Percentiles rank a stretch among this genome's conserved stretches.
Conservation (phyloP, 495 filamentous ascomycete genomes). For the Alectoria sarmentosa region DNA sequence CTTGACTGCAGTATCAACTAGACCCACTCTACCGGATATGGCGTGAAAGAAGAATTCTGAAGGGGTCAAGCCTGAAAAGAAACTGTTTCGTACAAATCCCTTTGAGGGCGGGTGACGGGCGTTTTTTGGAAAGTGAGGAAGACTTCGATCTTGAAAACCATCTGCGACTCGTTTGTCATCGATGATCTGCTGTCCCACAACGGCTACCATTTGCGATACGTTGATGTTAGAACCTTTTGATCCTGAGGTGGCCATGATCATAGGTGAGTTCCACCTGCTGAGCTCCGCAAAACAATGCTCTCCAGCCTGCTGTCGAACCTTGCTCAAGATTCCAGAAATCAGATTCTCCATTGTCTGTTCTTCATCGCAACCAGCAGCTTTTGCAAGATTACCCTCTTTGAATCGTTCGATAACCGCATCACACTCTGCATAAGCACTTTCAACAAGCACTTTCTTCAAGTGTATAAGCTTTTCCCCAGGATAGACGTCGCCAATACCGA, state of each 20-base stretch:
- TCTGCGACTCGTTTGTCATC: conserved; percentile 86
- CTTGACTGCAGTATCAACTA: conserved; percentile 99
- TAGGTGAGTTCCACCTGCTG: conserved; percentile 83
- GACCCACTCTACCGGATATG: conserved; percentile 94
- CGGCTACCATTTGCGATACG: conserved; percentile 97
- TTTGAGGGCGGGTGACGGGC: conserved; percentile 85
- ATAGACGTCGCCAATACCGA: conserved; percentile 90
- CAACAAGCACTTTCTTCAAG: conserved; percentile 68
- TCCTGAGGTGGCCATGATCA: conserved; percentile 95
- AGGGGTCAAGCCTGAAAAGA: conserved; percentile 86
- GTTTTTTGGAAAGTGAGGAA: conserved; percentile 94
- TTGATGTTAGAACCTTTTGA: conserved; percentile 97
- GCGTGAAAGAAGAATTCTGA: conserved; percentile 97
- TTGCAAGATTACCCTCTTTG: conserved; percentile 68
- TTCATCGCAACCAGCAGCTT: conserved; percentile 81
- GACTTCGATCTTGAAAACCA: conserved; percentile 89
- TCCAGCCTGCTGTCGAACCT: conserved; percentile 83
- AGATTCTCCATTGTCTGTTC: conserved; percentile 86
- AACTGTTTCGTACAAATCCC: conserved; percentile 95
- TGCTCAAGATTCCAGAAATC: conserved; percentile 84
- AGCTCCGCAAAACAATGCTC: conserved; percentile 84
- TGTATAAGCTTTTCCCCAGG: conserved; percentile 60
- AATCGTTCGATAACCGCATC: conserved; percentile 79
- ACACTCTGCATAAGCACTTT: conserved; percentile 70
- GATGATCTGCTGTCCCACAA: conserved; percentile 97